phyloP scores from a whole-genome alignment of 139 green algal species.

The Trebouxia sp. region DNA sequence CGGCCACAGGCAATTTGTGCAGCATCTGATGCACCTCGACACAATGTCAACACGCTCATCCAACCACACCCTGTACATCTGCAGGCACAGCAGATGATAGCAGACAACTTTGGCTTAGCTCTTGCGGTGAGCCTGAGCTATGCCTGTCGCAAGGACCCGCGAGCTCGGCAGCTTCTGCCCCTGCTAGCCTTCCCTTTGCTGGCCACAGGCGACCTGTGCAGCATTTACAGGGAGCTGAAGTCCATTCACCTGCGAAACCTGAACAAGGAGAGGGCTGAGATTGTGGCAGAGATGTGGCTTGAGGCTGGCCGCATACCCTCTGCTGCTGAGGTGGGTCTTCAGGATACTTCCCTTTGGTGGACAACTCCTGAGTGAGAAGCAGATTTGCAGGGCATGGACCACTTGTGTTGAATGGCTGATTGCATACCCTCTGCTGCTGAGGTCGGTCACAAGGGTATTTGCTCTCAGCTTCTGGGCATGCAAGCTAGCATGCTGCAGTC shows the following conservation, averaged over 20 bases:
- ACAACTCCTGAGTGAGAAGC: not conserved
- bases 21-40: too few species aligned
- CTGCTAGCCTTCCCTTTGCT: slow-evolving; percentile 67
- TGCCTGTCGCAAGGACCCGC: slow-evolving; percentile 37
- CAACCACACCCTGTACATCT: not conserved
- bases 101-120: slow-evolving; percentile 85
- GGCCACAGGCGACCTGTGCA: slow-evolving; percentile 63
- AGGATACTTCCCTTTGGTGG: too few species aligned
- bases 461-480: too few species aligned
- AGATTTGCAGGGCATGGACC: slow-evolving; percentile 4
- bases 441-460: too few species aligned
- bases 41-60: not conserved
- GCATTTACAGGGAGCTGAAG: slow-evolving; percentile 82
- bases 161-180: slow-evolving; percentile 52
- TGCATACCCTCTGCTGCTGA: not conserved
- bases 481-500: too few species aligned
- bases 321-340: slow-evolving; percentile 47
- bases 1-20: slow-evolving; percentile 64
- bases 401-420: not conserved
- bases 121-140: slow-evolving; percentile 62
- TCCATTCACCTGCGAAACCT: slow-evolving; percentile 83
- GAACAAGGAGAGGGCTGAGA: slow-evolving; percentile 85
- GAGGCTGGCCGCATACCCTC: slow-evolving; percentile 41
- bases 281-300: slow-evolving; percentile 75
- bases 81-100: slow-evolving; percentile 88